Base-by-base conservation (phyloP, 1,284 basidiomycete species). In the Porogramme epimiltina region DNA sequence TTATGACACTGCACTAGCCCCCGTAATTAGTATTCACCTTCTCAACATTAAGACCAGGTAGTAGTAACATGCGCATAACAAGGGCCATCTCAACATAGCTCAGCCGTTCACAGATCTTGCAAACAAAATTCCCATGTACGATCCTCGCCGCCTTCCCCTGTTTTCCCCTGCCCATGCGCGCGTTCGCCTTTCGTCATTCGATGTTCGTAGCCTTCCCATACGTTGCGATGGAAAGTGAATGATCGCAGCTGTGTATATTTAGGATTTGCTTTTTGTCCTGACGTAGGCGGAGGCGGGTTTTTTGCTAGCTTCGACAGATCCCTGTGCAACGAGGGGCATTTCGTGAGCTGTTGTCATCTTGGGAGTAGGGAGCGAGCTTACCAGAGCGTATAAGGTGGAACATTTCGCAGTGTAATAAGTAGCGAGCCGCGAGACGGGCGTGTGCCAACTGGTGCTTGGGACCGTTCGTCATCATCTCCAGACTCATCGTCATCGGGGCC, bases 341-440 rank as follows among this genome's bases (percentile, higher is more conserved):
- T n/a, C n/a, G 34, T 37, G 13, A 37, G 34, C 34, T 37, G 10
- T 18, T 33, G 39, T 22, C 13, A 16, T 2, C 20, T 3, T 39
- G 1, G 16, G 23, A 10, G 34, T n/a, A 28, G n/a, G 36, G 50
- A 39, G 16, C 56, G 15, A 25, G 69, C 74, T 49, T 64, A 89
- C 93, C 96, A 99, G 48, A 87, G 73, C 1, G 90, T 93, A 68
- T 99, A 99, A 0, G 96, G 97, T 0, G 81, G 62, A 20, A 89
- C 88, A 66, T 96, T 92, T 45, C 95, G 82, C 33, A 98, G 73
- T 0, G 96, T 97, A 46, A 98, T 79, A 26, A 98, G 79, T n/a
- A 98, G 70, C 0, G 90, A 84, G 9, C 85, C 86, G 56, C 83
- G 73, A 23, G 56, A 38, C 20, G 55, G 46, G 40, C 41, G 49